A percentile compares a stretch with the other conserved stretches of the same genome.
phyloP scores from a whole-genome alignment of 2,329 filamentous ascomycete species.

The Alternaria panax region DNA sequence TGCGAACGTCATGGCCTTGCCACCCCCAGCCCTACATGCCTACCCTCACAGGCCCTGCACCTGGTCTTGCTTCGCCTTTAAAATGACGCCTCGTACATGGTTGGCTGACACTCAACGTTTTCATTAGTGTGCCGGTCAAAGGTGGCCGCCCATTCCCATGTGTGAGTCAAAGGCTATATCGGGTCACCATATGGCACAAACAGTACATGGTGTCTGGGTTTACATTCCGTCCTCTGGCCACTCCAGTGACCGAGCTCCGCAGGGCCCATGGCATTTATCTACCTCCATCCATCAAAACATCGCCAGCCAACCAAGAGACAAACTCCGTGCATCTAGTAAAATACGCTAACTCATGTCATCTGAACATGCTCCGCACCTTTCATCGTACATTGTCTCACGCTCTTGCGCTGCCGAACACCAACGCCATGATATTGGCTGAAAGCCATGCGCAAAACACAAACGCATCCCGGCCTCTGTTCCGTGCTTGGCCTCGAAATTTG shows the following conservation, averaged over 20 bases:
- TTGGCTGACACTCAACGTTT: slow-evolving; percentile 1
- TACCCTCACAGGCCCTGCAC: slow-evolving; percentile 2
- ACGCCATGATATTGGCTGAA: slow-evolving; percentile 7
- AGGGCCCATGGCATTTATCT: slow-evolving; percentile 9
- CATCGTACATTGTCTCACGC: slow-evolving; percentile 18
- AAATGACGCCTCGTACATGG: neutral
- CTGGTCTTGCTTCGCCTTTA: neutral
- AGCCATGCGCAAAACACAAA: slow-evolving; percentile 17
- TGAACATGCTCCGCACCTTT: slow-evolving; percentile 15
- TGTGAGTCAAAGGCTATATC: slow-evolving; percentile 11
- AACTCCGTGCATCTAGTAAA: slow-evolving; percentile 14
- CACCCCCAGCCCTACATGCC: slow-evolving; percentile 6
- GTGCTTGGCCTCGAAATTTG: slow-evolving; percentile 9
- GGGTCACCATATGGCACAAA: slow-evolving; percentile 1
- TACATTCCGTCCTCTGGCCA: slow-evolving; percentile 9
- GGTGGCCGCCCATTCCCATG: neutral
- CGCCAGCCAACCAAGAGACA: slow-evolving; percentile 5
- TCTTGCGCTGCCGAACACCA: slow-evolving; percentile 7
- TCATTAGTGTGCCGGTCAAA: neutral
- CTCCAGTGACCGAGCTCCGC: slow-evolving; percentile 1
- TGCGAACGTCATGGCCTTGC: slow-evolving; percentile 14
- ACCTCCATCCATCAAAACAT: slow-evolving; percentile 10
- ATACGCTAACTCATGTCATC: slow-evolving; percentile 16
- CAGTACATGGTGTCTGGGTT: slow-evolving; percentile 6
- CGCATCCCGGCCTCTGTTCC: slow-evolving; percentile 2